phyloP scores from a whole-genome alignment of 441 rosid genomes.

The Gossypium aridum region DNA sequence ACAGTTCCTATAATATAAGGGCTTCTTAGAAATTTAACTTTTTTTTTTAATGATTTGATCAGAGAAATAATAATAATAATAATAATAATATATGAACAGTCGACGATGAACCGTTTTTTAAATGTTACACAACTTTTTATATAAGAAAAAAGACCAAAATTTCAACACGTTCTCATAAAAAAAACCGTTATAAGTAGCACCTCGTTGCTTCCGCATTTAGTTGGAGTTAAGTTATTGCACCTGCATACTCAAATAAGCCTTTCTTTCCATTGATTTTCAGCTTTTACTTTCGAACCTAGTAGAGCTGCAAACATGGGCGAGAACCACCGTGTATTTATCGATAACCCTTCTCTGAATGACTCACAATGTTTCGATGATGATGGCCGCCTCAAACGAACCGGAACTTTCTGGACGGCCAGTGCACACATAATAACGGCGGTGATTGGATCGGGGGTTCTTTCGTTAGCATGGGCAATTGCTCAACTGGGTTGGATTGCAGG shows the following conservation, averaged over 20 bases:
- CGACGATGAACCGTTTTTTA: too few relatives aligned
- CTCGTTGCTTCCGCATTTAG: not conserved
- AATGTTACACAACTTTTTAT: too few relatives aligned
- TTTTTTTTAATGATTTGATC: too few relatives aligned
- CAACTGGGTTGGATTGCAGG: slow-evolving; percentile 65
- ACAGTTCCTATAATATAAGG: not conserved
- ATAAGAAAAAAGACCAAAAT: too few relatives aligned
- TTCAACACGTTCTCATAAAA: not conserved
- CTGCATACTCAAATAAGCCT: not conserved
- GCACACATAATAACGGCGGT: slow-evolving; percentile 61
- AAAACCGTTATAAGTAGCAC: not conserved
- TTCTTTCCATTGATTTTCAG: not conserved
- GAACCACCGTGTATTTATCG: not conserved
- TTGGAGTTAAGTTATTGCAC: not conserved
- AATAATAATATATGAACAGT: too few relatives aligned
- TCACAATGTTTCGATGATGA: slow-evolving; percentile 35
- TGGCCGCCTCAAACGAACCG: slow-evolving; percentile 53
- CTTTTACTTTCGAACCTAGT: too few relatives aligned
- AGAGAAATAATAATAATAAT: too few relatives aligned
- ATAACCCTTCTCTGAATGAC: not conserved
- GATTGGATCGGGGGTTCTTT: slow-evolving; percentile 57
- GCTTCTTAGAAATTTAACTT: not conserved
- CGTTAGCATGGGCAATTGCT: slow-evolving; percentile 55
- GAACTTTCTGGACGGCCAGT: slow-evolving; percentile 47
- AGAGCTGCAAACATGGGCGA: not conserved